Percentiles rank a stretch among this genome's conserved stretches.
Evolutionary conservation across 2,329 filamentous ascomycete species (phyloP).

Genomic region (Dichotomopilus funicola): DNA sequence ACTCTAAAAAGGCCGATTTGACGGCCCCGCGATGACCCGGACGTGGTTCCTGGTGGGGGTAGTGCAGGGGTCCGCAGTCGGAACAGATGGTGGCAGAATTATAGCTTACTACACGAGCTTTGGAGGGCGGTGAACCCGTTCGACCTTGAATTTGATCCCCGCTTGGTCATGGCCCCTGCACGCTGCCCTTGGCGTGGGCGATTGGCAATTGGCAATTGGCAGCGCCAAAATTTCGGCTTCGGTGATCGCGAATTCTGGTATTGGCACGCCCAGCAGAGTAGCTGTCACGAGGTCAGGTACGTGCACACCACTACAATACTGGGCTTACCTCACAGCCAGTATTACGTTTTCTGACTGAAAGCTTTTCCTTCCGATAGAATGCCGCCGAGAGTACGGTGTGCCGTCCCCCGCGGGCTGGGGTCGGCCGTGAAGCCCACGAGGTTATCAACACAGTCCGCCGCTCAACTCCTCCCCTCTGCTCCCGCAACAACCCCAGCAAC

Average conservation of each 20-base stretch:
- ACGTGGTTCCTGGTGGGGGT: slow-evolving; percentile 14
- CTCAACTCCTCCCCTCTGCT: slow-evolving; percentile 13
- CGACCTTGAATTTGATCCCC: neutral
- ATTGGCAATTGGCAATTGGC: slow-evolving; percentile 11
- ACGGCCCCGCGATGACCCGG: slow-evolving; percentile 9
- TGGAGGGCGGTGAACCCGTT: slow-evolving; percentile 13
- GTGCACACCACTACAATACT: slow-evolving; percentile 7
- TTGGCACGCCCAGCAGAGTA: neutral
- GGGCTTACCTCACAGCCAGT: neutral
- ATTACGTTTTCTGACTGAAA: no score
- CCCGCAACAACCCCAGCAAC: slow-evolving; percentile 9
- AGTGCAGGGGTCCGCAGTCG: slow-evolving; percentile 12
- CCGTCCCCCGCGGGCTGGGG: slow-evolving; percentile 20
- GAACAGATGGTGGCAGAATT: slow-evolving; percentile 14
- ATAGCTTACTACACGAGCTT: no score
- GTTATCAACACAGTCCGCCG: slow-evolving; percentile 11
- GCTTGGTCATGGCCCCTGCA: slow-evolving; percentile 9
- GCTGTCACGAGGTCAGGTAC: slow-evolving; percentile 10
- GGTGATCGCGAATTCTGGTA: slow-evolving; percentile 11
- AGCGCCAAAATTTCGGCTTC: slow-evolving; percentile 22
- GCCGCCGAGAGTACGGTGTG: slow-evolving; percentile 26
- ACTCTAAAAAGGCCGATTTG: neutral
- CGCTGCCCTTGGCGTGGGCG: neutral
- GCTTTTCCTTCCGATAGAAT: slow-evolving; percentile 11
- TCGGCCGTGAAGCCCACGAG: slow-evolving; percentile 16